Conservation (phyloP, 2,329 filamentous ascomycete species). For the Diaporthe citrichinensis region DNA sequence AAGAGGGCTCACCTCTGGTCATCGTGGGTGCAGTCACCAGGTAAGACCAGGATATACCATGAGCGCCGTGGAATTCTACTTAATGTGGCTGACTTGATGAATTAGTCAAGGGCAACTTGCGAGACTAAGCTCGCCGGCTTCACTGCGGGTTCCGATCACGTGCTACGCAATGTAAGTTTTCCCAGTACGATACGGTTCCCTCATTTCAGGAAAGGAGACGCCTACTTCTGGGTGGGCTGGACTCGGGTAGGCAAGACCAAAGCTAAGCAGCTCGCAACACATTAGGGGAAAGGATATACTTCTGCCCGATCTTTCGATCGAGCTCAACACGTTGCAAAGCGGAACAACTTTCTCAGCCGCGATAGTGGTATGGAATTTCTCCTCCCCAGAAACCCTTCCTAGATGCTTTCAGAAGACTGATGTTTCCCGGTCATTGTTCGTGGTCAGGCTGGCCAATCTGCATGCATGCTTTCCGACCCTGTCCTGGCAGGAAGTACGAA, state of each 20-base stretch:
- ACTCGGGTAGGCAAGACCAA: accelerated
- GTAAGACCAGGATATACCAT: neutral
- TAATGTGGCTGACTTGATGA: neutral
- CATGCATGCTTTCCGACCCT: conserved; percentile 28
- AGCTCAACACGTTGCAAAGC: conserved; percentile 17
- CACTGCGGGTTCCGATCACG: neutral
- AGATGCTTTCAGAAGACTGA: neutral
- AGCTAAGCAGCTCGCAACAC: neutral
- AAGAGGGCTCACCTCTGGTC: neutral
- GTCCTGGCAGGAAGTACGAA: neutral
- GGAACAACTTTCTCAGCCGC: conserved; percentile 27
- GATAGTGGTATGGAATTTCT: conserved; percentile 8
- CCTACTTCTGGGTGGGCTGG: neutral
- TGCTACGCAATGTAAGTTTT: conserved; percentile 18
- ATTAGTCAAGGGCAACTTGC: conserved; percentile 30
- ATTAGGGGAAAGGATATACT: conserved; percentile 12
- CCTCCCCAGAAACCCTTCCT: too few species aligned
- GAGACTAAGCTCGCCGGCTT: conserved; percentile 17
- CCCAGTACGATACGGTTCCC: too few species aligned
- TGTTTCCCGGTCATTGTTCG: accelerated
- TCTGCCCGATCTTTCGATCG: conserved; percentile 24
- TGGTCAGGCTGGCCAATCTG: conserved; percentile 27
- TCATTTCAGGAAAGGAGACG: too few species aligned
- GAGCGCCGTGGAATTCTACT: too few species aligned
- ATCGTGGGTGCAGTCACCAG: conserved; percentile 35